Base-by-base conservation (phyloP, 768 basidiomycete species). In the Calvatia gigantea region DNA sequence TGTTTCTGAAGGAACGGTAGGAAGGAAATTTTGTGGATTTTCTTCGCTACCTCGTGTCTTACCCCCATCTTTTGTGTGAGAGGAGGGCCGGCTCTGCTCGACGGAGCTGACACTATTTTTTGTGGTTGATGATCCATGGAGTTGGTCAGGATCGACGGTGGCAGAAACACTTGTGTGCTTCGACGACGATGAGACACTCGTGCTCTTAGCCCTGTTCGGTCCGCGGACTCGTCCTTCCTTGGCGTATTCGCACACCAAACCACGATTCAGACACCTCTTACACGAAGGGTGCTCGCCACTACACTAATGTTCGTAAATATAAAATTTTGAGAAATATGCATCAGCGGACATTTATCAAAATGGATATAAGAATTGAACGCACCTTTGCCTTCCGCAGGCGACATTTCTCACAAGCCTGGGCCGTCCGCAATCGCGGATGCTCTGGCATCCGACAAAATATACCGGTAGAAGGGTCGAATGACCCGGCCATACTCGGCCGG, bases 331-430 rank as follows among this genome's bases (percentile, higher is more conserved):
- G 12, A 38, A 52, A 23, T 29, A 25, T 15, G 17, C n/a, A 43
- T 46, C 52, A 44, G 41, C 35, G 25, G 48, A 48, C 35, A 48
- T 7, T 31, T 21, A 5, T 14, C 19, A 39, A 21, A 2, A 12
- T 43, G 39, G 54, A 51, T 44, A 43, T 49, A 52, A 53, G 15
- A 14, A n/a, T 17, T 1, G 15, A 39, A 64, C 77, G 45, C 60
- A 88, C 87, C 77, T 90, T 91, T 28, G 85, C 87, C 67, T 89
- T 91, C 47, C 87, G 71, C 0, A 75, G 75, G 12, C 88, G 78
- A 65, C 88, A 89, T 64, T 86, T 86, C 62, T 89, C 84, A 68
- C 87, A 90, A 2, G 87, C 87, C 62, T 89, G 87, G 0, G 83
- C 82, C 0, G 88, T 89, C 47, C 87, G 79, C 28, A 86, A 69